Base-by-base conservation (phyloP, 495 filamentous ascomycete genomes). In the Parmelia sp. region DNA sequence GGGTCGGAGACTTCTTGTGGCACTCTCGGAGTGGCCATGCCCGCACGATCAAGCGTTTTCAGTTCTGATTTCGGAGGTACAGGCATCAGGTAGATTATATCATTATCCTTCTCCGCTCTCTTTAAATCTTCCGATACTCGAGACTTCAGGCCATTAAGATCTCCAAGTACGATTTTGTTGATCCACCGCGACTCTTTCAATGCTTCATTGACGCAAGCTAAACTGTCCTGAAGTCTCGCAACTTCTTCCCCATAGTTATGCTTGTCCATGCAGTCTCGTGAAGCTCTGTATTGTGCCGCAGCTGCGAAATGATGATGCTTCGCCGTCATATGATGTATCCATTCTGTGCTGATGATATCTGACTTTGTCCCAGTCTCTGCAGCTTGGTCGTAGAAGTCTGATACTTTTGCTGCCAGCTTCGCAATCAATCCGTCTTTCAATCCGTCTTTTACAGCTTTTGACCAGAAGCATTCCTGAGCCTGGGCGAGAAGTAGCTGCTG, bases 261-360 rank as follows among this genome's bases (percentile, higher is more conserved):
- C 80, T 93, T 96, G 75, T 97, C 95, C 61, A 98, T 72, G 68
- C 91, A 95, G 67, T 97, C 92, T 59, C 90, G 86, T 8, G 94
- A 90, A 31, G 93, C 91, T n/a, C 94, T 83, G 69, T 90, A 97
- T 74, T 98, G 94, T 9, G 94, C 93, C 4, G 94, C 94, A 1
- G 91, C 95, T 36, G 94, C 94, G 74, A 98, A 97, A 73, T 98
- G 94, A 71, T 97, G 90, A 69, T 97, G 92, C 74, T 98, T 98
- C 3, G 94, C 94, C 8, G 88, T 90, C 85, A 94, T 94, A 69
- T 97, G 94, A 74, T 98, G 95, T 57, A 98, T 96, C 94, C 94
- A 97, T 63, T 96, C 90, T 55, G 87, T 90, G 69, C 90, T 94
- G 65, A 98, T 89, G 35, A 88, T 86, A 65, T 93, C 88, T 42